A percentile compares a stretch with the other conserved stretches of the same genome.
These are phyloP conservation scores for Rhododendron williamsianum DNA, from an alignment of 148 eudicot species.

Conservation along the genomic window DNA sequence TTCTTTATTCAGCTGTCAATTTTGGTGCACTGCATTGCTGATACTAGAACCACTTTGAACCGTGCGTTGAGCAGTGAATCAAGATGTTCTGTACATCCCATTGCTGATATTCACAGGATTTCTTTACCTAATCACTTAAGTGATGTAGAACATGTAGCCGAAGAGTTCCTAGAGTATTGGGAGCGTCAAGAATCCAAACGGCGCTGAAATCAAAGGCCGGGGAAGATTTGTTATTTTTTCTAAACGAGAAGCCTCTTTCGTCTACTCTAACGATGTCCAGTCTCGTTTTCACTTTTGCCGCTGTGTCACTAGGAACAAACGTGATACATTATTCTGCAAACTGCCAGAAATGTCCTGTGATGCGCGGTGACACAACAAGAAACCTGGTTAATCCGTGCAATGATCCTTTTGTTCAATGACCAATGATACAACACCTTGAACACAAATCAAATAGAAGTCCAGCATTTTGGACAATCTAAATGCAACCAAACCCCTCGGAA, in stretches of 20 bases:
- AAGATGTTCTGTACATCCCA: not conserved
- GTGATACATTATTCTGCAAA: not conserved
- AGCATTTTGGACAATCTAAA: not conserved
- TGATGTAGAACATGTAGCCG: not conserved
- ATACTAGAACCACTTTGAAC: not conserved
- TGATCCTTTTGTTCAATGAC: not conserved
- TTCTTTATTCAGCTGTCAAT: not conserved
- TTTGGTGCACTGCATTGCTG: no score
- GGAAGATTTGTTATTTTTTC: not conserved
- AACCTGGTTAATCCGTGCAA: not conserved
- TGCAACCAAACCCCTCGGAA: not conserved
- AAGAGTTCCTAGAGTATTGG: not conserved
- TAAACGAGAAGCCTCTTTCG: not conserved
- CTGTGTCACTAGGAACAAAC: not conserved
- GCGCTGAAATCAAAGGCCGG: not conserved
- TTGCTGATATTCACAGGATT: not conserved
- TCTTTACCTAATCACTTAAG: not conserved
- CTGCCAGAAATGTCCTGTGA: not conserved
- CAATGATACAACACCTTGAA: not conserved
- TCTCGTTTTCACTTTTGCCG: not conserved
- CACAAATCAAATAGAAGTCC: not conserved
- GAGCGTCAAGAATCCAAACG: not conserved
- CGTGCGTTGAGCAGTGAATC: not conserved
- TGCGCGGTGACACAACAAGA: not conserved
- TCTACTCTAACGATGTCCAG: not conserved